phyloP scores from a whole-genome alignment of 768 basidiomycete species.

The Lactarius trivialis region DNA sequence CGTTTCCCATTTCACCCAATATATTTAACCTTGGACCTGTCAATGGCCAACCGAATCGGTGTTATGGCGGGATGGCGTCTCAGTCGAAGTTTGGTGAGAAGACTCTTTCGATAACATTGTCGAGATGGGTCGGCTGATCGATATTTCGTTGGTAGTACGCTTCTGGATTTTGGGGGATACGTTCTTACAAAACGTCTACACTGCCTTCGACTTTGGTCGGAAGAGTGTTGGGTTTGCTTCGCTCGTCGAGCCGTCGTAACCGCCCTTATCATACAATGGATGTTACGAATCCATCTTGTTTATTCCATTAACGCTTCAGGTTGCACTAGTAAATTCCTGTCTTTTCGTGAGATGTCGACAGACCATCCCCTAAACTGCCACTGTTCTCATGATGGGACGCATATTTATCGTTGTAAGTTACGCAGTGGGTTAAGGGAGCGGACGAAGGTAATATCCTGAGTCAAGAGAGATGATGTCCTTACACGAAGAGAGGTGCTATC shows the following conservation, averaged over 20 bases:
- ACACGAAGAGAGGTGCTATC: too few relatives aligned
- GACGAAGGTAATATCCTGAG: not conserved
- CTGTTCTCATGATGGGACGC: not conserved
- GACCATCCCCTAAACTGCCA: not conserved
- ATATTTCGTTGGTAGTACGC: not conserved
- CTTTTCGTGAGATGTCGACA: not conserved
- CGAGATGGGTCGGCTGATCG: not conserved
- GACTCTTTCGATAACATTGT: not conserved
- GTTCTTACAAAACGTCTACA: conserved; percentile 12
- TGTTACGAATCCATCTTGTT: not conserved
- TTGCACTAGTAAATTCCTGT: not conserved
- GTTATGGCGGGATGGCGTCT: conserved; percentile 1
- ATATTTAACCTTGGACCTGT: conserved; percentile 5
- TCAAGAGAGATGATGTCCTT: too few relatives aligned
- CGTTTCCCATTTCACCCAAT: not conserved
- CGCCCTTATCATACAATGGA: not conserved
- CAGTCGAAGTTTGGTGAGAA: not conserved
- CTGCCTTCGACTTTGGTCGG: conserved; percentile 6
- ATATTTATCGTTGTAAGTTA: not conserved
- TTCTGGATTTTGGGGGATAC: conserved; percentile 16
- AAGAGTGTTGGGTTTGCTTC: conserved; percentile 14
- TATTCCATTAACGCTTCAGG: not conserved
- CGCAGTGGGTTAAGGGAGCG: not conserved
- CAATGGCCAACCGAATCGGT: not conserved
- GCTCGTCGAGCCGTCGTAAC: not conserved